Percentiles rank a stretch among this genome's conserved stretches.
Evolutionary conservation across 192 early-diverging fungal genomes (phyloP).

Genomic region (Geranomyces michiganensis): DNA sequence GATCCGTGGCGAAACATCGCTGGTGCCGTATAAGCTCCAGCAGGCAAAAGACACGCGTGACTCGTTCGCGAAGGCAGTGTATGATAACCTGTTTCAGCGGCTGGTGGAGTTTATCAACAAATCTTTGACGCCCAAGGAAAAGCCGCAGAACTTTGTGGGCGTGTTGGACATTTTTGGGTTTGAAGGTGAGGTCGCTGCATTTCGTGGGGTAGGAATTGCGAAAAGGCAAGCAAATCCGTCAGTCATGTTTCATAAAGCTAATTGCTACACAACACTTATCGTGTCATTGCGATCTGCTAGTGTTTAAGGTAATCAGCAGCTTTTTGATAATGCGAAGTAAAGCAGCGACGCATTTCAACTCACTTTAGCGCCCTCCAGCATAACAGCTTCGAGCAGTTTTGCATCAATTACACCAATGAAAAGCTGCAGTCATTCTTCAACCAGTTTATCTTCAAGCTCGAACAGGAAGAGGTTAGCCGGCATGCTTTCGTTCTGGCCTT

Average conservation of each 20-base stretch:
- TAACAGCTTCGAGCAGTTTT: conserved; percentile 75
- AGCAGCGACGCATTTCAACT: too few species aligned
- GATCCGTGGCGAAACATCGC: conserved; percentile 85
- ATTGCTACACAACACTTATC: too few species aligned
- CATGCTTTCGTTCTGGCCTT: too few species aligned
- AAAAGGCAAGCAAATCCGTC: neutral
- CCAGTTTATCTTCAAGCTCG: conserved; percentile 63
- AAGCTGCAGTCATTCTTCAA: conserved; percentile 94
- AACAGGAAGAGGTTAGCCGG: conserved; percentile 55
- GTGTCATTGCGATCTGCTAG: neutral
- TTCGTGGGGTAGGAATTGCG: neutral
- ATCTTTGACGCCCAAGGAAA: conserved; percentile 42
- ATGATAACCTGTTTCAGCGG: conserved; percentile 55
- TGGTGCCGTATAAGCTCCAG: conserved; percentile 83
- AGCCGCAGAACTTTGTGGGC: conserved; percentile 49
- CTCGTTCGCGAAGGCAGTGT: conserved; percentile 58
- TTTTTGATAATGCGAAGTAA: too few species aligned
- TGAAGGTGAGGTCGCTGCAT: conserved; percentile 34
- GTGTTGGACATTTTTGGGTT: conserved; percentile 67
- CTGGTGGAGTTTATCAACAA: conserved; percentile 59
- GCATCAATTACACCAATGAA: conserved; percentile 99
- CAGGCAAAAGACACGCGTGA: conserved; percentile 63
- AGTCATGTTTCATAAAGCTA: neutral
- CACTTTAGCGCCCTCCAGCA: neutral
- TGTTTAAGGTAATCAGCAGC: neutral